Percentiles rank a stretch among this genome's conserved stretches.
Evolutionary conservation across 108 stramenopile species (phyloP).

Genomic region (Cyclotella kingstonii): DNA sequence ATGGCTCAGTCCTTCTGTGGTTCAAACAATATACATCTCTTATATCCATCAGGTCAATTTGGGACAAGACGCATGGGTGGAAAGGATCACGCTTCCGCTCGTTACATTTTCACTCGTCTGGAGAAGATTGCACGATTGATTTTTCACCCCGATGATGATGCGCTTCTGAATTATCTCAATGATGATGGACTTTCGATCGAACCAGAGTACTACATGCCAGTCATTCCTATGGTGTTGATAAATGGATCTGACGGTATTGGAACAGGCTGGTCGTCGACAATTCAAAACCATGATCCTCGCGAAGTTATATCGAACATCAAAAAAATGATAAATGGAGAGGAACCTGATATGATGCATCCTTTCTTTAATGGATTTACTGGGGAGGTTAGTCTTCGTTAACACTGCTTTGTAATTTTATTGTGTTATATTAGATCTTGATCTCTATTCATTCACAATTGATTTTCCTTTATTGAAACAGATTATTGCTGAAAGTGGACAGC

Average conservation of each 20-base stretch:
- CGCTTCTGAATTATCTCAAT: constrained; percentile 87
- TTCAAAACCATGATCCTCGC: constrained; percentile 83
- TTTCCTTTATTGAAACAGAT: constrained; percentile 20
- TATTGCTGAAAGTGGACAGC: constrained; percentile 49
- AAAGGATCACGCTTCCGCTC: constrained; percentile 93
- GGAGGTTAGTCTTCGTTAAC: constrained; percentile 54
- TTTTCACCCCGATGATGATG: constrained; percentile 99
- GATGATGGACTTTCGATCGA: constrained; percentile 98
- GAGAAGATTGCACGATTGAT: constrained; percentile 91
- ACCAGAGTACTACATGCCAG: constrained; percentile 94
- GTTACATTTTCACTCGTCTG: constrained; percentile 99
- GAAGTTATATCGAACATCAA: constrained; percentile 90
- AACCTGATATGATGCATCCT: constrained; percentile 67
- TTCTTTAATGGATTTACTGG: constrained; percentile 87
- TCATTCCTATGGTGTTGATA: constrained; percentile 87
- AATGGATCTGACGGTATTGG: constrained; percentile 97
- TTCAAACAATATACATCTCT: constrained; percentile 97
- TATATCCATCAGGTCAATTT: constrained; percentile 96
- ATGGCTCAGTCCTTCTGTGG: constrained; percentile 98
- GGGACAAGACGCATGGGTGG: constrained; percentile 96
- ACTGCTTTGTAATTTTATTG: neutral
- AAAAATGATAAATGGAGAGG: constrained; percentile 74
- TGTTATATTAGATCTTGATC: neutral
- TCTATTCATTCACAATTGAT: neutral
- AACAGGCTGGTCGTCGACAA: constrained; percentile 92